Evolutionary conservation across 1,139 yeast species (phyloP), one percentile per base, ranked within the genome.

Genomic region (Zygotorulaspora mrakii): DNA sequence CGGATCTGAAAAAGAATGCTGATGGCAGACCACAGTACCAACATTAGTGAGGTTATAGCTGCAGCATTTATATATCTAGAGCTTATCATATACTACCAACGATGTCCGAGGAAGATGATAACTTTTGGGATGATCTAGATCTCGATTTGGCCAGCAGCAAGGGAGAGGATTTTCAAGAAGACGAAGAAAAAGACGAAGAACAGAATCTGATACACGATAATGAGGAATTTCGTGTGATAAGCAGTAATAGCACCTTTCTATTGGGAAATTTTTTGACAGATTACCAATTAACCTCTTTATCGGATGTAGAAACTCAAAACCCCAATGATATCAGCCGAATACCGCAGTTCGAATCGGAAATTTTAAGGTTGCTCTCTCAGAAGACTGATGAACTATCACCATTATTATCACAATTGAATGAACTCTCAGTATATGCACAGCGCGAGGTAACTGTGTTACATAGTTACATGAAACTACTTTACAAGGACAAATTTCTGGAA

Each of bases 401-500:
- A 18, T 7, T 26, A 3, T 29, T 36, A n/a, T n/a, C 31, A 13
- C 21, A 12, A 16, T 33, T 36, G n/a, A 38, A 38, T 18, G 25
- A 31, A 10, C 17, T 36, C 17, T 13, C 39, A 11, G 18, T 23
- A n/a, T 25, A 35, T 14, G 18, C 37, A 18, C 46, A 39, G 29
- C 34, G 16, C 8, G 46, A 42, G 21, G 76, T 82, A 5, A 53
- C 64, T 0, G 52, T 68, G 6, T 60, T 82, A 9, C 76, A 77
- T 47, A 62, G 69, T 11, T 75, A 75, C 45, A 64, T 82, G 31
- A 75, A 71, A 39, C 57, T 70, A 5, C 69, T 71, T 28, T 88
- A 86, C 54, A 65, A 70, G 11, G 69, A 71, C 5, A 75, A 82
- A 13, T 87, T 86, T 62, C 79, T 85, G 0, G 96, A 87, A 53